Percentiles rank a stretch among this genome's conserved stretches.
Conservation (phyloP, 2,329 filamentous ascomycete genomes). For the Cyphellophora europaea region DNA sequence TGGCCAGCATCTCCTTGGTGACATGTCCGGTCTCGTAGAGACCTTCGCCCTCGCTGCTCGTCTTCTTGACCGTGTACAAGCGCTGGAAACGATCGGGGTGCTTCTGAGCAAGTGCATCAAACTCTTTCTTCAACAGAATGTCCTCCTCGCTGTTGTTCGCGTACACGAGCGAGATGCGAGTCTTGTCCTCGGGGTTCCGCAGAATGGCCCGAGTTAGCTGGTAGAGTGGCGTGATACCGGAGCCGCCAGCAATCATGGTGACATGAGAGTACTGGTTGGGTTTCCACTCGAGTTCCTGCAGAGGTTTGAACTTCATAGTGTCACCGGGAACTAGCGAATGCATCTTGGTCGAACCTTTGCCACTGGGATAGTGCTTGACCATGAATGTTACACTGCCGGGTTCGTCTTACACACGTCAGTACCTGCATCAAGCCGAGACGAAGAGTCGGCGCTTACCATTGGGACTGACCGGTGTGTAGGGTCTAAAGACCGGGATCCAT, state of each 20-base stretch:
- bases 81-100: constrained; percentile 49
- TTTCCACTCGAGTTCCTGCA: constrained; percentile 48
- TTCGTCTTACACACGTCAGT: constrained; percentile 32
- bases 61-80: constrained; percentile 48
- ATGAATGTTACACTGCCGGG: constrained; percentile 54
- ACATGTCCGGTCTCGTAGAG: constrained; percentile 47
- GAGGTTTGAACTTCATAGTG: constrained; percentile 47
- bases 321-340: constrained; percentile 57
- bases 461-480: constrained; percentile 56
- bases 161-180: constrained; percentile 55
- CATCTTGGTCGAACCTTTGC: constrained; percentile 56
- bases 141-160: constrained; percentile 58
- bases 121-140: constrained; percentile 47
- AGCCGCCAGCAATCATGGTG: constrained; percentile 61
- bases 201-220: constrained; percentile 55
- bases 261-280: constrained; percentile 39
- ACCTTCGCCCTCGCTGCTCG: constrained; percentile 24
- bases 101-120: constrained; percentile 40
- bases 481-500: constrained; percentile 52
- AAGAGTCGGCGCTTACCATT: constrained; percentile 31
- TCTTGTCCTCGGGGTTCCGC: constrained; percentile 51
- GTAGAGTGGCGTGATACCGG: constrained; percentile 63
- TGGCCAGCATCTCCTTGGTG: constrained; percentile 45
- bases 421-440: constrained; percentile 3
- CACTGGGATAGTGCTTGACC: constrained; percentile 59